These are phyloP conservation scores for Nyssa sinensis DNA, from an alignment of 148 eudicot species.

Conservation along the genomic window DNA sequence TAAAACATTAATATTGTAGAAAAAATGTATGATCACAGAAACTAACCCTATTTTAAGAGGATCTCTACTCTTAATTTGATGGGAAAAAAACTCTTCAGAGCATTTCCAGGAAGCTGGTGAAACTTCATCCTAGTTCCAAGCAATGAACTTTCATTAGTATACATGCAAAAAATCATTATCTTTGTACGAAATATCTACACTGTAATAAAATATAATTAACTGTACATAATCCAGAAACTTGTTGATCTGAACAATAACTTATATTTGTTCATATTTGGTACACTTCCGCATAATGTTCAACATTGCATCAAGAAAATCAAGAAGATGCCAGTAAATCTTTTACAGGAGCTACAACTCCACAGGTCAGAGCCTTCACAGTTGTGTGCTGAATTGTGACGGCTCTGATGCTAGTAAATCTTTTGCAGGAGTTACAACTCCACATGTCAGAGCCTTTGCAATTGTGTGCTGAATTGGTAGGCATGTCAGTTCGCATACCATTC, in stretches of 20 bases:
- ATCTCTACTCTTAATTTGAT: slow-evolving; percentile 80
- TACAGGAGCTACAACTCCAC: too few species aligned
- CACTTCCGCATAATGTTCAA: neutral
- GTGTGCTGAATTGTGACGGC: too few species aligned
- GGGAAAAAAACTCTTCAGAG: slow-evolving; percentile 90
- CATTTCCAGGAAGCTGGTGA: slow-evolving; percentile 98
- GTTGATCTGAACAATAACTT: neutral
- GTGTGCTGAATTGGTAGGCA: too few species aligned
- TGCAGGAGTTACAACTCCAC: too few species aligned
- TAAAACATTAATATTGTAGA: neutral
- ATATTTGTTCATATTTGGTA: too few species aligned
- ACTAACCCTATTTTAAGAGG: slow-evolving; percentile 90
- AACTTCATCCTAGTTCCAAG: slow-evolving; percentile 40
- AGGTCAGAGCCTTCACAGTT: too few species aligned
- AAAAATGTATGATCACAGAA: neutral
- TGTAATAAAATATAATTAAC: neutral
- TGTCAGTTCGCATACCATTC: neutral
- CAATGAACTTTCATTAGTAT: neutral
- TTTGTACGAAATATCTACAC: neutral
- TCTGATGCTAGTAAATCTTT: too few species aligned
- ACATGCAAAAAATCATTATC: slow-evolving; percentile 1
- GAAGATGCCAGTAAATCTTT: too few species aligned
- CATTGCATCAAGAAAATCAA: too few species aligned
- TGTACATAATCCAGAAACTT: neutral
- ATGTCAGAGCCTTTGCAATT: too few species aligned